These are phyloP conservation scores for Coemansia sp. DNA, from an alignment of 192 early-diverging fungal genomes.

Conservation along the genomic window DNA sequence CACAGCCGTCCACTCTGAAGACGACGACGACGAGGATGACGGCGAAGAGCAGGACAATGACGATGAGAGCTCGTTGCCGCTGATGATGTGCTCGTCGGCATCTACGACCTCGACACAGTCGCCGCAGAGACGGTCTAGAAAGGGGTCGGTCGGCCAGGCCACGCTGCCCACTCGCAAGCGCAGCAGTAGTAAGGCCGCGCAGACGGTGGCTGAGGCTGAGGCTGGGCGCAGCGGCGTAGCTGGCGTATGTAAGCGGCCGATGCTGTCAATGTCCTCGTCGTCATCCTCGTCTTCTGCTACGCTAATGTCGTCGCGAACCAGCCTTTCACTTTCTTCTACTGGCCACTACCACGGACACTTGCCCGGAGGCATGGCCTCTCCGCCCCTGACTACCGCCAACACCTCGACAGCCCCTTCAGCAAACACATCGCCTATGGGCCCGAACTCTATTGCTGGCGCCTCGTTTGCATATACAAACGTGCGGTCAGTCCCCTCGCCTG, in stretches of 20 bases:
- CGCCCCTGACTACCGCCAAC: conserved; percentile 11
- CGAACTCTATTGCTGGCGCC: conserved; percentile 1
- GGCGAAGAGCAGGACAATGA: conserved; percentile 18
- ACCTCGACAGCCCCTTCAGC: conserved; percentile 18
- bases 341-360: conserved; percentile 2
- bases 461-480: background rate
- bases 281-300: conserved; percentile 10
- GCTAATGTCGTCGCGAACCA: background rate
- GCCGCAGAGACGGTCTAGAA: conserved; percentile 4
- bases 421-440: conserved; percentile 28
- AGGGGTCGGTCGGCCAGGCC: background rate
- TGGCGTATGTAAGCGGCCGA: conserved; percentile 7
- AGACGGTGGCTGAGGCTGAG: background rate
- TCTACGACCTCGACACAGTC: conserved; percentile 1
- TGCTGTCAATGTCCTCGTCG: conserved; percentile 4
- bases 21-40: conserved; percentile 29
- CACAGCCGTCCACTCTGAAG: conserved; percentile 41
- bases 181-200: conserved; percentile 1
- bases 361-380: conserved; percentile 11
- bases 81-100: conserved; percentile 10
- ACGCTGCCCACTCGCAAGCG: conserved; percentile 7
- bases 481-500: background rate
- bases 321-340: background rate
- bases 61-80: conserved; percentile 21
- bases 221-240: background rate